A percentile compares a stretch with the other conserved stretches of the same genome.
Conservation (phyloP, 495 filamentous ascomycete species). For the Annulohypoxylon maeteangense region DNA sequence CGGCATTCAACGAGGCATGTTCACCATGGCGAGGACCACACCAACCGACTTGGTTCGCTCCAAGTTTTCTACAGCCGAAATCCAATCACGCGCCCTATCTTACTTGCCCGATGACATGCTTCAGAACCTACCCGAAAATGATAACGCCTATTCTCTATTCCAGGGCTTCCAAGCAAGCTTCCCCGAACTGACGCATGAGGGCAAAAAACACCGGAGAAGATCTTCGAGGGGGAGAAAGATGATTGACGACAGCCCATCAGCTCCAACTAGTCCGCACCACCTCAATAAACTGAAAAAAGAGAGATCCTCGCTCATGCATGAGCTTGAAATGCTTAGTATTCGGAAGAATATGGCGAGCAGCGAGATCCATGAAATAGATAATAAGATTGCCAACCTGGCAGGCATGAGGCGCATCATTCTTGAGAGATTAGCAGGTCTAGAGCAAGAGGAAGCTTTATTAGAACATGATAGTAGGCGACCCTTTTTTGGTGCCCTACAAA, state of each 20-base stretch:
- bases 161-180: conserved; percentile 94
- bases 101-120: conserved; percentile 93
- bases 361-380: conserved; percentile 96
- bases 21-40: conserved; percentile 85
- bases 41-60: conserved; percentile 94
- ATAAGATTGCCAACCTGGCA: conserved; percentile 92
- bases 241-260: conserved; percentile 68
- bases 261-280: conserved; percentile 67
- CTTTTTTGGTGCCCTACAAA: conserved; percentile 11
- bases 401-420: conserved; percentile 94
- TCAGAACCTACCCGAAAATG: conserved; percentile 82
- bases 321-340: conserved; percentile 89
- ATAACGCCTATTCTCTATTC: conserved; percentile 90
- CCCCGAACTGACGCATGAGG: conserved; percentile 75
- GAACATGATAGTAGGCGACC: conserved; percentile 80
- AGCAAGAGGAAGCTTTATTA: conserved; percentile 89
- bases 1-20: conserved; percentile 84
- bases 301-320: conserved; percentile 77
- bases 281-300: conserved; percentile 79
- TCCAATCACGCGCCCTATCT: conserved; percentile 91
- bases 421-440: conserved; percentile 87
- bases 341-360: conserved; percentile 97
- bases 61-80: conserved; percentile 89
- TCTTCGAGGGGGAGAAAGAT: conserved; percentile 77
- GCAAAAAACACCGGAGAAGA: conserved; percentile 75